Percentiles rank a stretch among this genome's conserved stretches.
phyloP scores from a whole-genome alignment of 768 basidiomycete species.

The Melanogaster broomeanus region DNA sequence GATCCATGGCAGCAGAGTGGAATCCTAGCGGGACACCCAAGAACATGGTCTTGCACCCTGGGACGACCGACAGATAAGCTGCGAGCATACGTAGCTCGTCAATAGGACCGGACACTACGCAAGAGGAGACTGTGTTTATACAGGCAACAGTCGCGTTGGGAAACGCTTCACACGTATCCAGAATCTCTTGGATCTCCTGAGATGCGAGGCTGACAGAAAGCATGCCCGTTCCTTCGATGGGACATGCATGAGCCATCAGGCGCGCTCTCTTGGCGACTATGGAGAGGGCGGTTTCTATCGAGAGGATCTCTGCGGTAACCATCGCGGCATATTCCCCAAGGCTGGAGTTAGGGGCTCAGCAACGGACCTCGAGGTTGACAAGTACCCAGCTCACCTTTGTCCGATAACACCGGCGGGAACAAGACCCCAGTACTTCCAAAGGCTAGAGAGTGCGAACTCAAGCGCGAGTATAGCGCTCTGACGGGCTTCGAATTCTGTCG shows the following conservation, averaged over 20 bases:
- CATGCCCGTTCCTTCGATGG: constrained; percentile 55
- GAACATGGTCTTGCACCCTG: constrained; percentile 40
- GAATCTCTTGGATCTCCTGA: constrained; percentile 33
- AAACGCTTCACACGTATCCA: constrained; percentile 37
- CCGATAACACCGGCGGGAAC: constrained; percentile 62
- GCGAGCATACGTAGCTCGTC: constrained; percentile 44
- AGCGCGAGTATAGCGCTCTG: constrained; percentile 62
- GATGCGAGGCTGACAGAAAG: constrained; percentile 49
- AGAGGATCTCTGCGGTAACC: constrained; percentile 59
- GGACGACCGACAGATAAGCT: constrained; percentile 36
- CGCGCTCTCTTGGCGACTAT: constrained; percentile 59
- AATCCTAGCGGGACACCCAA: constrained; percentile 63
- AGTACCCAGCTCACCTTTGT: constrained; percentile 56
- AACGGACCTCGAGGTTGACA: not conserved
- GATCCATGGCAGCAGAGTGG: constrained; percentile 66
- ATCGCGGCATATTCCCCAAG: constrained; percentile 78
- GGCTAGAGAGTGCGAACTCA: constrained; percentile 58
- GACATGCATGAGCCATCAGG: constrained; percentile 55
- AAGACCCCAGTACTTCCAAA: constrained; percentile 75
- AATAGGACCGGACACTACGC: constrained; percentile 60
- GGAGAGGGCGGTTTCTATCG: constrained; percentile 54
- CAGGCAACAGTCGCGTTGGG: constrained; percentile 54
- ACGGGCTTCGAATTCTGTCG: constrained; percentile 45
- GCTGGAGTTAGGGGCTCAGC: constrained; percentile 36
- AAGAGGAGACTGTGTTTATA: constrained; percentile 58